Evolutionary conservation across 2,329 filamentous ascomycete species (phyloP).

Genomic region (Aspergillus sp.): DNA sequence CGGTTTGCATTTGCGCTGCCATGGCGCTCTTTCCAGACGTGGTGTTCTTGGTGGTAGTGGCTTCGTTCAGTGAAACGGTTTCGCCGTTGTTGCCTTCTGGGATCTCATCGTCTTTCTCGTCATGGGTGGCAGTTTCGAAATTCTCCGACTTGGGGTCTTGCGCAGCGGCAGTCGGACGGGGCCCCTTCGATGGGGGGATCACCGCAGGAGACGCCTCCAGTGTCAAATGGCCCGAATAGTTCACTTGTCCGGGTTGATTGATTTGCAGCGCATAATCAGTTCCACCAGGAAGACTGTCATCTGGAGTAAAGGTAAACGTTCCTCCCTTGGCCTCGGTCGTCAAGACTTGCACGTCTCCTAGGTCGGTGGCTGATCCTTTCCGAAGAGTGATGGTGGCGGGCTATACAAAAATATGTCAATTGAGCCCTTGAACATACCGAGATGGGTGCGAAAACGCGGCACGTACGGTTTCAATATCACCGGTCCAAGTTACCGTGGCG

Average conservation of each 20-base stretch:
- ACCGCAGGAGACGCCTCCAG: conserved; percentile 37
- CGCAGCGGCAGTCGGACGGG: conserved; percentile 1
- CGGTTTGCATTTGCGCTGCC: conserved; percentile 12
- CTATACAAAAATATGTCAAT: conserved; percentile 20
- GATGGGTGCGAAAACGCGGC: neutral
- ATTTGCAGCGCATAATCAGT: conserved; percentile 61
- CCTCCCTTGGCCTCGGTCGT: conserved; percentile 48
- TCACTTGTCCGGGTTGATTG: conserved; percentile 50
- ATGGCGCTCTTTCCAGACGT: conserved; percentile 16
- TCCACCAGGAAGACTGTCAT: conserved; percentile 42
- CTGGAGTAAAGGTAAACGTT: conserved; percentile 53
- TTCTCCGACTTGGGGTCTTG: conserved; percentile 7
- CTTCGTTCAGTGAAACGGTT: conserved; percentile 15
- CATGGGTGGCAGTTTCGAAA: conserved; percentile 15
- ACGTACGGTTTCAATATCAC: conserved; percentile 39
- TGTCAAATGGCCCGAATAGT: conserved; percentile 57
- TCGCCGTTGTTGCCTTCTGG: conserved; percentile 20
- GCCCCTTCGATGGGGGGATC: conserved; percentile 8
- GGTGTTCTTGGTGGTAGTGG: conserved; percentile 4
- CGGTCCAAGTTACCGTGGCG: conserved; percentile 50
- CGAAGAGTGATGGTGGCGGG: conserved; percentile 58
- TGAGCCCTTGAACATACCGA: neutral
- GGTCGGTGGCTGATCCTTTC: conserved; percentile 51
- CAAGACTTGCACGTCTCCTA: conserved; percentile 51
- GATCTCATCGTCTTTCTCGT: conserved; percentile 7